Percentiles rank a stretch among this genome's conserved stretches.
Evolutionary conservation across 768 basidiomycete genomes (phyloP).

Genomic region (Suillus brevipes): DNA sequence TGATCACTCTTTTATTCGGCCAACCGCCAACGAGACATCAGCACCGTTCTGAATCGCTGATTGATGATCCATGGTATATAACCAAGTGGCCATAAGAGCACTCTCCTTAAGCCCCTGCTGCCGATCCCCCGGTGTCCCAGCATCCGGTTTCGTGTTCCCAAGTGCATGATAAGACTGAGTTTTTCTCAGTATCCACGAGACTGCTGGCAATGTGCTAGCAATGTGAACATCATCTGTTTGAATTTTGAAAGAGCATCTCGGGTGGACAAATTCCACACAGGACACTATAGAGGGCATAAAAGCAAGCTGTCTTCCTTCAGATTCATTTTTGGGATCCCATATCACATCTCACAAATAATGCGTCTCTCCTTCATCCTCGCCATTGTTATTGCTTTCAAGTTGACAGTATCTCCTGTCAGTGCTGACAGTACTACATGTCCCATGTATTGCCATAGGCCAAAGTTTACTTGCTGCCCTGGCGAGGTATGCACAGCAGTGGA

Average conservation of each 20-base stretch:
- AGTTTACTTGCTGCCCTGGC: not conserved
- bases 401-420: not conserved
- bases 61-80: not conserved
- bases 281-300: not conserved
- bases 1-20: too few species aligned
- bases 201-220: not conserved
- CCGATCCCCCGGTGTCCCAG: not conserved
- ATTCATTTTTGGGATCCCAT: not conserved
- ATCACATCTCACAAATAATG: not conserved
- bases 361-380: not conserved
- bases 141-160: not conserved
- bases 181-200: not conserved
- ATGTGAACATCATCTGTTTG: not conserved
- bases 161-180: not conserved
- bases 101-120: too few species aligned
- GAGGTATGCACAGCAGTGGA: not conserved
- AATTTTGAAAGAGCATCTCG: not conserved
- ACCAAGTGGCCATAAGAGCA: not conserved
- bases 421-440: not conserved
- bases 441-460: not conserved
- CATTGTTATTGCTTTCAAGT: not conserved
- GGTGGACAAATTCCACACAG: not conserved
- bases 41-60: not conserved
- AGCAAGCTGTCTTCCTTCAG: not conserved
- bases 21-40: not conserved